Evolutionary conservation across 441 rosid genomes (phyloP).

Genomic region (Brassica balearica): DNA sequence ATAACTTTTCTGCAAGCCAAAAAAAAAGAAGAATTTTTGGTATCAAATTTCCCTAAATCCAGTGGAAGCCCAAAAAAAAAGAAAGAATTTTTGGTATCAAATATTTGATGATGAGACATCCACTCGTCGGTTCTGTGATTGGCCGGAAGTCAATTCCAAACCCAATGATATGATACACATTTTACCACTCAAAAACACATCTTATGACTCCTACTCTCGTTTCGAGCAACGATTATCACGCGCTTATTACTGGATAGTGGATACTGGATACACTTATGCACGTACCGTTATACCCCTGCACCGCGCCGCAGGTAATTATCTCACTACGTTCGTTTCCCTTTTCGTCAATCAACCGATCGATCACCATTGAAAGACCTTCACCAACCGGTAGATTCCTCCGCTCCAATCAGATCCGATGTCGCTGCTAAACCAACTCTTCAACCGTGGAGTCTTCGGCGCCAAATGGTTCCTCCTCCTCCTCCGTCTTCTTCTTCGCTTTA

Average conservation of each 20-base stretch:
- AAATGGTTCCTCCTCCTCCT: constrained; percentile 54
- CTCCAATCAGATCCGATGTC: constrained; percentile 58
- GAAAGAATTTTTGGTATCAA: no score
- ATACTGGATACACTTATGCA: neutral
- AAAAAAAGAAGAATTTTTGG: no score
- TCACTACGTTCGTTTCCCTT: neutral
- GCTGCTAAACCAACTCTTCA: constrained; percentile 91
- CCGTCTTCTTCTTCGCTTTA: neutral
- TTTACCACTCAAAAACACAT: neutral
- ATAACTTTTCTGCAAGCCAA: no score
- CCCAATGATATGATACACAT: neutral
- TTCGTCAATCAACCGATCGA: neutral
- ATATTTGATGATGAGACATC: neutral
- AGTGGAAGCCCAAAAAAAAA: no score
- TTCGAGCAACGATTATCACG: neutral
- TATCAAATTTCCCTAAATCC: no score
- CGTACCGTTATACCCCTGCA: neutral
- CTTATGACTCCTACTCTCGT: neutral
- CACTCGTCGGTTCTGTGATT: neutral
- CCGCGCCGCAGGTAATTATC: neutral
- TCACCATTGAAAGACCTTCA: constrained; percentile 8
- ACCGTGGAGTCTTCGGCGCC: constrained; percentile 88
- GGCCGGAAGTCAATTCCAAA: neutral
- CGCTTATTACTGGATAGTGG: neutral
- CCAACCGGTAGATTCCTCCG: constrained; percentile 16